Evolutionary conservation across 2,329 filamentous ascomycete species (phyloP).

Genomic region (Bipolaris victoriae): DNA sequence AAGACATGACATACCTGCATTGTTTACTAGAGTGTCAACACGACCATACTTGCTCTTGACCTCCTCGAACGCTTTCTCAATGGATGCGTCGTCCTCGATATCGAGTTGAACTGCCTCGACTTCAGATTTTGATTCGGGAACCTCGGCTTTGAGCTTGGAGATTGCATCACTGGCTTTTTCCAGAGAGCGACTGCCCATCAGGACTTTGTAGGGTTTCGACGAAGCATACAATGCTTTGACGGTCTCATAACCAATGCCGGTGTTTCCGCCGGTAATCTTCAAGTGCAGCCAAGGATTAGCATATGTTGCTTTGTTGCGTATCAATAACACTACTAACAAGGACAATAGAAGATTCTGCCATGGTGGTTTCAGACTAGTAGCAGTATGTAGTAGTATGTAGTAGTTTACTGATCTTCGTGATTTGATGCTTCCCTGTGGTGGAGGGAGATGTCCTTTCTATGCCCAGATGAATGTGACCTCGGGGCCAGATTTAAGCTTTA

Average conservation of each 20-base stretch:
- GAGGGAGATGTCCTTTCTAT: neutral
- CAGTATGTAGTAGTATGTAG: too few species aligned
- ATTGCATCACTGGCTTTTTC: conserved; percentile 55
- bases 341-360: conserved; percentile 50
- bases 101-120: conserved; percentile 60
- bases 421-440: neutral
- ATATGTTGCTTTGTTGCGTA: neutral
- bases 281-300: neutral
- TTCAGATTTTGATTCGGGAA: conserved; percentile 50
- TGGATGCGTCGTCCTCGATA: conserved; percentile 60
- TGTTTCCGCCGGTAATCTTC: conserved; percentile 65
- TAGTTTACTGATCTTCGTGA: too few species aligned
- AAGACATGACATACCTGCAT: conserved; percentile 54
- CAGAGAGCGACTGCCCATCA: conserved; percentile 61
- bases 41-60: conserved; percentile 53
- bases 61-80: conserved; percentile 54
- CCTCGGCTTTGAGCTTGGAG: conserved; percentile 49
- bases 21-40: conserved; percentile 64
- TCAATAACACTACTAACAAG: conserved; percentile 34
- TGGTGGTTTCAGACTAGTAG: conserved; percentile 1
- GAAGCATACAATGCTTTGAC: conserved; percentile 62
- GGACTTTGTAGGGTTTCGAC: conserved; percentile 57
- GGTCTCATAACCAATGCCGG: conserved; percentile 64
- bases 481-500: neutral
- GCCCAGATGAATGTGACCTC: neutral